Percentiles rank a stretch among this genome's conserved stretches.
Conservation (phyloP, 2,329 filamentous ascomycete species). For the Aspergillus costaricaensis region DNA sequence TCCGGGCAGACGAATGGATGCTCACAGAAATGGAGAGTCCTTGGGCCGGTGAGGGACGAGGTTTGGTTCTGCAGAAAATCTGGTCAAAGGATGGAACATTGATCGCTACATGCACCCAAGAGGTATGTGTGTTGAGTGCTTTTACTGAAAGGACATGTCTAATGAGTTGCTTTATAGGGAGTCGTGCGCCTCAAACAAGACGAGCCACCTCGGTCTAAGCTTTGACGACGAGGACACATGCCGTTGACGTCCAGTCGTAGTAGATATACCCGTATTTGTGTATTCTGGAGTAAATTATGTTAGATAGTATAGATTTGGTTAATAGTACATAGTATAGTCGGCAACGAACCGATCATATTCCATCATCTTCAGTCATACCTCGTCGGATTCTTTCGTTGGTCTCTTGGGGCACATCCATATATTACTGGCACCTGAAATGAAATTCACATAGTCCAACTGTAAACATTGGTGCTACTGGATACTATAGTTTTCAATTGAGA, state of each 20-base stretch:
- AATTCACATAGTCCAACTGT: no score
- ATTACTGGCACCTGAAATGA: no score
- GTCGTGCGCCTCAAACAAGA: constrained; percentile 51
- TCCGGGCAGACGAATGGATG: constrained; percentile 55
- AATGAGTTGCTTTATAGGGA: constrained; percentile 35
- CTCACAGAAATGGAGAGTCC: constrained; percentile 53
- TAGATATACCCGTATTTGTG: constrained; percentile 3
- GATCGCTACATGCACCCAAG: constrained; percentile 54
- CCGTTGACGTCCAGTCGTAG: constrained; percentile 11
- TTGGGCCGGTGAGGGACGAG: constrained; percentile 54
- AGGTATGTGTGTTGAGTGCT: constrained; percentile 39
- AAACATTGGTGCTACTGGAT: no score
- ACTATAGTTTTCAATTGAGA: no score
- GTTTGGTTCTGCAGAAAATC: constrained; percentile 51
- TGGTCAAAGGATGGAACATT: constrained; percentile 52
- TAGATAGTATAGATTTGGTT: neutral
- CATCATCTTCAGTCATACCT: no score
- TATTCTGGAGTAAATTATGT: neutral
- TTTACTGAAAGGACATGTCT: constrained; percentile 10
- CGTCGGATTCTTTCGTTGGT: no score
- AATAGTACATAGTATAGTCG: neutral
- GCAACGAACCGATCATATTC: neutral
- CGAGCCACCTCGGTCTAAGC: constrained; percentile 35
- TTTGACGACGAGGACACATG: constrained; percentile 19
- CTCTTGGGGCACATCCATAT: no score